Evolutionary conservation across 768 basidiomycete species (phyloP), one percentile per base, ranked within the genome.

Genomic region (Saitozyma sp.): DNA sequence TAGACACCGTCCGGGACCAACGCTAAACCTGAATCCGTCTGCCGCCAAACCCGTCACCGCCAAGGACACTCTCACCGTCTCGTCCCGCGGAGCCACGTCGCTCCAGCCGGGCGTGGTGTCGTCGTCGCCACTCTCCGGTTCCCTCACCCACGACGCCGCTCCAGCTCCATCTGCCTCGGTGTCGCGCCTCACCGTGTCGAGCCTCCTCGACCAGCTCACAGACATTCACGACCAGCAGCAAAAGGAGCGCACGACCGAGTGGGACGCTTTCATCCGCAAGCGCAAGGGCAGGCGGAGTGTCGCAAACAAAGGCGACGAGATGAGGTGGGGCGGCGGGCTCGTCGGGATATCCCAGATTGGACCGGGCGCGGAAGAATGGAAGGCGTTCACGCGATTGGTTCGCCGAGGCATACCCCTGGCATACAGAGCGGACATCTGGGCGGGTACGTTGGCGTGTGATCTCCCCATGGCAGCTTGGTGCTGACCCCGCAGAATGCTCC

Each of bases 271-370:
- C 75, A 85, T 97, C 14, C 70, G 68, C 16, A 87, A 85, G 65
- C 85, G 88, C 64, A 73, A 61, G 53, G 58, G 70, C 79, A 70
- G 69, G 1, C 62, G 73, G 6, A 0, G 83, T 84, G 63, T 20
- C 57, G 57, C 9, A 82, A 88, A 1, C 86, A 59, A 61, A 61
- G 86, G 13, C 85, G 85, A 83, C 52, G 92, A 93, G 71, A 82
- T 91, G 48, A 81, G 82, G 39, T 92, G 94, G 77, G 88, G 85
- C 20, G 91, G 91, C 41, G 92, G 91, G 1, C 77, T 97, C 38
- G 88, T 99, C 58, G 93, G 92, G 1, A 89, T 99, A 61, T 89
- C 90, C 14, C 91, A 95, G 80, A 85, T 96, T 56, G 92, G 92
- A 0, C 78, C 87, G 17, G 88, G 87, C 0, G 83, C 88, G 41